Conservation (phyloP, 31 red algal genomes). For the Odonthalia washingtoniensis region DNA sequence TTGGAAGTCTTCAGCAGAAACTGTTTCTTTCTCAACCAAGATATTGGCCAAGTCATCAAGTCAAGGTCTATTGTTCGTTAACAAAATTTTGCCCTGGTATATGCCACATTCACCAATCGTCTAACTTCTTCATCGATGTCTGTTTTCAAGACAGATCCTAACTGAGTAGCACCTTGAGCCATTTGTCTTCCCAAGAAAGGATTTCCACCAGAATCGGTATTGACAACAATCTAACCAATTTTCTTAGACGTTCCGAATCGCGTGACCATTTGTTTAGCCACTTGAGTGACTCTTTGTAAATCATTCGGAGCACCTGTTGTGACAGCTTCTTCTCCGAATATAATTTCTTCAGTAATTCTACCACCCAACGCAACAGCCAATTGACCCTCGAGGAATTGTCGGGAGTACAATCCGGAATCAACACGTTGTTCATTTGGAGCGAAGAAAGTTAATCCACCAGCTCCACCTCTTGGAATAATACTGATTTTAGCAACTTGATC, state of each 20-base stretch:
- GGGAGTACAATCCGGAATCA: constrained; percentile 95
- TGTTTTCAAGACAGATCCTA: constrained; percentile 61
- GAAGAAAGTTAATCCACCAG: constrained; percentile 98
- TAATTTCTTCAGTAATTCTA: constrained; percentile 94
- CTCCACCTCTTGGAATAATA: constrained; percentile 95
- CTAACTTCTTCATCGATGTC: constrained; percentile 91
- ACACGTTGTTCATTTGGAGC: constrained; percentile 94
- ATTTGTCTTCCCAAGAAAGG: constrained; percentile 97
- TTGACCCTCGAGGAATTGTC: constrained; percentile 94
- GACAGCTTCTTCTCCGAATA: constrained; percentile 88
- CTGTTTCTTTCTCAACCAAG: constrained; percentile 96
- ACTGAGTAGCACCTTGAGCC: constrained; percentile 63
- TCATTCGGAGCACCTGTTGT: constrained; percentile 99
- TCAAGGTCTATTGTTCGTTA: constrained; percentile 78
- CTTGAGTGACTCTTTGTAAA: constrained; percentile 92
- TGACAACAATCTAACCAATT: constrained; percentile 86
- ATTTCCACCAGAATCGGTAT: constrained; percentile 60
- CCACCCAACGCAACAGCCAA: constrained; percentile 98
- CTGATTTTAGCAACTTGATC: constrained; percentile 98
- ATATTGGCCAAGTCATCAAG: constrained; percentile 83
- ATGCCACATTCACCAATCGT: constrained; percentile 90
- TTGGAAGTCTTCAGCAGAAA: constrained; percentile 97
- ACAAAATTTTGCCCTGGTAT: constrained; percentile 83
- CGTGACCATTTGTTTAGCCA: constrained; percentile 95
- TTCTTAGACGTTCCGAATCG: constrained; percentile 90